phyloP scores from a whole-genome alignment of 23 red algal genomes.

The Gracilaria gracilis region DNA sequence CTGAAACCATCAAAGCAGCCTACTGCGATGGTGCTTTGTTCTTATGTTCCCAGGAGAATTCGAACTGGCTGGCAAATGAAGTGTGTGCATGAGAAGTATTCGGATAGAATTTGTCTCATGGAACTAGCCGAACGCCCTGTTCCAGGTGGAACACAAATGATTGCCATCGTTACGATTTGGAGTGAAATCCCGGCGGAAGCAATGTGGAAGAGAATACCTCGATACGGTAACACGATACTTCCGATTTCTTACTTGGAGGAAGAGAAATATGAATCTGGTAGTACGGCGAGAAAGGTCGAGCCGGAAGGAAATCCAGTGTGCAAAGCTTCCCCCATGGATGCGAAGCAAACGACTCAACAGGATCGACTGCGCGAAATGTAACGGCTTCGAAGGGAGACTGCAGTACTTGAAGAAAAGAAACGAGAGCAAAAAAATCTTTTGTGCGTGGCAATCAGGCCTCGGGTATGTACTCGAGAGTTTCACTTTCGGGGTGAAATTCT shows the following conservation, averaged over 20 bases:
- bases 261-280: not conserved
- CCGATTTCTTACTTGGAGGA: slow-evolving; percentile 4
- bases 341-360: not conserved
- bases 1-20: not conserved
- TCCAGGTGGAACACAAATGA: slow-evolving; percentile 13
- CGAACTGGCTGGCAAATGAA: slow-evolving; percentile 11
- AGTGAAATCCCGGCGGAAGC: slow-evolving; percentile 12
- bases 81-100: slow-evolving; percentile 19
- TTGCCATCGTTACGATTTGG: slow-evolving; percentile 38
- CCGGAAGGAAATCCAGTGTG: not conserved
- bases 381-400: slow-evolving; percentile 45
- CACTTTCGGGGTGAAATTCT: no score
- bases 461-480: no score
- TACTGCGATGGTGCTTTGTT: not conserved
- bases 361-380: slow-evolving; percentile 40
- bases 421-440: no score
- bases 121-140: not conserved
- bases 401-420: slow-evolving; percentile 13
- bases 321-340: not conserved
- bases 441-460: no score
- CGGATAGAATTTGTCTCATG: not conserved
- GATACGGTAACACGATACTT: slow-evolving; percentile 13
- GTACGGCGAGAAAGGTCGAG: not conserved
- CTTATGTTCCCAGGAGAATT: slow-evolving; percentile 32
- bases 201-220: slow-evolving; percentile 14